Evolutionary conservation across 2,329 filamentous ascomycete genomes (phyloP).

Genomic region (Xenosphaeropsis pyriputrescens): DNA sequence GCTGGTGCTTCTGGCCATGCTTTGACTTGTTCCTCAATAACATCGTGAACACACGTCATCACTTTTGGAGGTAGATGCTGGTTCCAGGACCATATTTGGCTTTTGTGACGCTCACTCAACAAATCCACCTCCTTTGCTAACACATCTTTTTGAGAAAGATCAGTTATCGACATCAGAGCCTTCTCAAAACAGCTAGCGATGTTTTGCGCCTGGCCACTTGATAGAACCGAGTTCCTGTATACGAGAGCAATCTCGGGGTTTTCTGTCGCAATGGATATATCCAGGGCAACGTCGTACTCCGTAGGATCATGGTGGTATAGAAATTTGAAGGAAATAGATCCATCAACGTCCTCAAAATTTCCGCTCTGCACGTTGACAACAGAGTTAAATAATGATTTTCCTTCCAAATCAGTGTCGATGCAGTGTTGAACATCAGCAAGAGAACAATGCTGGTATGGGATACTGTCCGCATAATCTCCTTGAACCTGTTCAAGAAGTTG

Average conservation of each 20-base stretch:
- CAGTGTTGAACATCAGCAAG: constrained; percentile 3
- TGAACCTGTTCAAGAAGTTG: constrained; percentile 1
- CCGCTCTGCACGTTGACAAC: not conserved
- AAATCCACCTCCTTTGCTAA: not conserved
- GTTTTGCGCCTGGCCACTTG: constrained; percentile 1
- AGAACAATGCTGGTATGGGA: constrained; percentile 1
- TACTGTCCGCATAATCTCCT: not conserved
- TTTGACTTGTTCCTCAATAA: constrained; percentile 3
- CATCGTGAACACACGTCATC: constrained; percentile 1
- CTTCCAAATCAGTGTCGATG: not conserved
- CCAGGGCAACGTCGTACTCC: constrained; percentile 1
- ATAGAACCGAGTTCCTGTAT: not conserved
- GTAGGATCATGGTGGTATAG: not conserved
- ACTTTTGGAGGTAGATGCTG: constrained; percentile 2
- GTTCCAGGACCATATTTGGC: constrained; percentile 1
- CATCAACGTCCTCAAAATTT: not conserved
- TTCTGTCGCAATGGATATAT: not conserved
- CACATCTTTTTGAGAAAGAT: too few relatives aligned
- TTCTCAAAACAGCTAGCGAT: constrained; percentile 1
- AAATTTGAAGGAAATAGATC: not conserved
- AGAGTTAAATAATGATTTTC: constrained; percentile 3
- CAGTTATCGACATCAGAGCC: not conserved
- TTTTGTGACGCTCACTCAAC: not conserved
- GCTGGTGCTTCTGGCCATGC: constrained; percentile 5
- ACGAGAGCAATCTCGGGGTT: not conserved